Percentiles rank a stretch among this genome's conserved stretches.
These are phyloP conservation scores for Porcisia hertigi DNA, from an alignment of 208 protist genomes.

Conservation along the genomic window DNA sequence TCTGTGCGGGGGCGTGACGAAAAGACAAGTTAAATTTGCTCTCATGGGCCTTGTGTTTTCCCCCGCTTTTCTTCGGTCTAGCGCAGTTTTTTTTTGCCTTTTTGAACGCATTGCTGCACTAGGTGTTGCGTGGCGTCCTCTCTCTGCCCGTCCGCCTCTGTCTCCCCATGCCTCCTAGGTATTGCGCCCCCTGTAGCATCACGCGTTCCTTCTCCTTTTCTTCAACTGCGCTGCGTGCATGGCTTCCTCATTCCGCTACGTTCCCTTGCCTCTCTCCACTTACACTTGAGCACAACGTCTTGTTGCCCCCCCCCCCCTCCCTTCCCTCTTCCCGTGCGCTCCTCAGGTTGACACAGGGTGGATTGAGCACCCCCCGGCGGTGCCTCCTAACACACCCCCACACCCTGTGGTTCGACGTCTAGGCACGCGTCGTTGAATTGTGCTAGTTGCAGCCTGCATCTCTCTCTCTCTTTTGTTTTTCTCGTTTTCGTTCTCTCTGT, in stretches of 20 bases:
- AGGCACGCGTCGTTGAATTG: neutral
- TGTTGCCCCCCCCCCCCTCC: neutral
- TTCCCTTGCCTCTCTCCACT: neutral
- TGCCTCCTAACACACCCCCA: neutral
- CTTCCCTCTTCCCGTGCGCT: neutral
- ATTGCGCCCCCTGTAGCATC: too few relatives aligned
- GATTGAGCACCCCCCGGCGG: neutral
- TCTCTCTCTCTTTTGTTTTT: neutral
- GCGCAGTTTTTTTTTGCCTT: too few relatives aligned
- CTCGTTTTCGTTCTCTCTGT: neutral
- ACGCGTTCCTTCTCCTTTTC: too few relatives aligned
- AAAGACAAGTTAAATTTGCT: too few relatives aligned
- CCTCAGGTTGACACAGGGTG: neutral
- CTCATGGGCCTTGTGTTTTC: too few relatives aligned
- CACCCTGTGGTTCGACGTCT: too few relatives aligned
- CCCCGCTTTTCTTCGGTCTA: too few relatives aligned
- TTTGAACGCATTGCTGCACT: too few relatives aligned
- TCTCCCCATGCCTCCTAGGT: neutral
- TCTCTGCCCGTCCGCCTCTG: too few relatives aligned
- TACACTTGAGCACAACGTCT: neutral
- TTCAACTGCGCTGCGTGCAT: too few relatives aligned
- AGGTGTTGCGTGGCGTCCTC: too few relatives aligned
- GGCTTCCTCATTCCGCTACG: neutral
- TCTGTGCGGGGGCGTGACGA: too few relatives aligned
- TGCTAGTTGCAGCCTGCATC: neutral